Conservation (phyloP, 495 filamentous ascomycete genomes). For the Extremus antarcticus region DNA sequence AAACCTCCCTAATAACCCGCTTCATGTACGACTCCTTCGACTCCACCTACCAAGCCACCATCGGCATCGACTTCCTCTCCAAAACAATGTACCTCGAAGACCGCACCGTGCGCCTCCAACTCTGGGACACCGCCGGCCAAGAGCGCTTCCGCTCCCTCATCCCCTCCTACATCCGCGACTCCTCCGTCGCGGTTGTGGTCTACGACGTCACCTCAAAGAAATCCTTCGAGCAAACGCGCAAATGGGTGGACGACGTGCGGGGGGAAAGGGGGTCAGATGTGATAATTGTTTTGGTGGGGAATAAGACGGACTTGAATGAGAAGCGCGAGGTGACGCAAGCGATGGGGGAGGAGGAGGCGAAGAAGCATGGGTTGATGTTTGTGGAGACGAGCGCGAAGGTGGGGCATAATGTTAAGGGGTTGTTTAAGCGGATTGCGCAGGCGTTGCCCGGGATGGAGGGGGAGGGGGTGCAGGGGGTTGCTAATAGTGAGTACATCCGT, state of each 20-base stretch:
- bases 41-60: constrained; percentile 98
- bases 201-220: constrained; percentile 97
- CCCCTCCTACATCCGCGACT: constrained; percentile 96
- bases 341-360: constrained; percentile 97
- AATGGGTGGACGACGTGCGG: constrained; percentile 98
- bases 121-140: constrained; percentile 98
- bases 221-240: constrained; percentile 92
- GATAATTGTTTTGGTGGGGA: constrained; percentile 95
- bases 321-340: constrained; percentile 90
- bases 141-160: constrained; percentile 95
- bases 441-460: constrained; percentile 97
- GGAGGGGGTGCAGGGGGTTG: constrained; percentile 28
- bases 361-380: constrained; percentile 92
- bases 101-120: constrained; percentile 88
- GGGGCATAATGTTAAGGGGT: constrained; percentile 92
- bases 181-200: constrained; percentile 90
- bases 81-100: constrained; percentile 99
- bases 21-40: constrained; percentile 99
- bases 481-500: constrained; percentile 30
- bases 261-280: constrained; percentile 95
- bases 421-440: constrained; percentile 95
- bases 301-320: constrained; percentile 97
- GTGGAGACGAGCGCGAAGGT: constrained; percentile 98
- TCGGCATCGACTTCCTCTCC: constrained; percentile 97
- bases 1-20: constrained; percentile 94